These are phyloP conservation scores for Saksenaea oblongispora DNA, from an alignment of 371 early-diverging fungal genomes.

Conservation along the genomic window DNA sequence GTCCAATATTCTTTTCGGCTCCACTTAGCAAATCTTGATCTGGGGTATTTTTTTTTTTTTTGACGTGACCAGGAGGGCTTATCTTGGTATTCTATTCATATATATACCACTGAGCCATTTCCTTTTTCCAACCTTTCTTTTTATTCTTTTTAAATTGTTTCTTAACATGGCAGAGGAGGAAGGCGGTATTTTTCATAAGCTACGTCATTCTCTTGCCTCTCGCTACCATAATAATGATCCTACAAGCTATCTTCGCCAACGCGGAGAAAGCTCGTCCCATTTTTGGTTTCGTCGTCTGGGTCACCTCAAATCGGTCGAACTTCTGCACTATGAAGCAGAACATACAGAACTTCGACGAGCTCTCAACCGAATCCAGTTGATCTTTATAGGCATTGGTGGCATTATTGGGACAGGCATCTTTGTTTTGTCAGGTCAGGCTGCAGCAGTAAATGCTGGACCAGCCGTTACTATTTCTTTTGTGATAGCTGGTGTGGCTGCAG, in stretches of 20 bases:
- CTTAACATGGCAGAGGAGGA: background rate
- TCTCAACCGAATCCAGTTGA: conserved; percentile 44
- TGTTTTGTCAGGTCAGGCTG: conserved; percentile 72
- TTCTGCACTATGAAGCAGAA: conserved; percentile 48
- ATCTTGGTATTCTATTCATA: background rate
- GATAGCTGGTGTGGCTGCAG: conserved; percentile 72
- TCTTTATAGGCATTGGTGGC: conserved; percentile 67
- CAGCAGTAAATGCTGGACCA: conserved; percentile 78
- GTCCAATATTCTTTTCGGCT: too few species aligned
- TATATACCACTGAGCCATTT: too few species aligned
- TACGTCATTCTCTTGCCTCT: conserved; percentile 15
- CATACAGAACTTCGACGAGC: conserved; percentile 47
- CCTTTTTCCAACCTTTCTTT: too few species aligned
- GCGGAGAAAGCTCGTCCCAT: conserved; percentile 33
- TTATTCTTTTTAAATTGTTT: background rate
- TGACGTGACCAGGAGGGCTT: background rate
- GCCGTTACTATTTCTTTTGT: conserved; percentile 79
- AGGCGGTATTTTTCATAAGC: background rate
- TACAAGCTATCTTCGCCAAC: conserved; percentile 39
- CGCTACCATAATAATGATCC: conserved; percentile 32
- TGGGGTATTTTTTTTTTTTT: too few species aligned
- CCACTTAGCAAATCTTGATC: too few species aligned
- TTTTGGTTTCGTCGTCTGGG: conserved; percentile 53
- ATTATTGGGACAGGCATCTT: conserved; percentile 77
- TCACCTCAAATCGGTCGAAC: conserved; percentile 56